Base-by-base conservation (phyloP, 352 stramenopile species). In the Pythium myriotylum region DNA sequence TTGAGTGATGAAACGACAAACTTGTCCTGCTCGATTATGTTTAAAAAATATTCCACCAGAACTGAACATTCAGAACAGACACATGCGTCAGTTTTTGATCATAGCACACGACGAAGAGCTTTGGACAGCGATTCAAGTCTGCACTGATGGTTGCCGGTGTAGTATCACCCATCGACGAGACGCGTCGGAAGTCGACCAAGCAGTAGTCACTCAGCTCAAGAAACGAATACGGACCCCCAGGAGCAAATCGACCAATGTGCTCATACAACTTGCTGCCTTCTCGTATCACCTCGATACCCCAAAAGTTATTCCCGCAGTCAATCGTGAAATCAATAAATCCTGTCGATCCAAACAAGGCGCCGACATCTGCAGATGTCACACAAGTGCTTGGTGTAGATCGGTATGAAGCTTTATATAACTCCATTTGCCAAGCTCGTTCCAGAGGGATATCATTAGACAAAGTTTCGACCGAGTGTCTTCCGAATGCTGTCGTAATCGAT, bases 371-470 rank as follows among this genome's bases (percentile, higher is more conserved):
- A 12, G 65, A 72, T n/a, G 65, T 68, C 52, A 62, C 29, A 27
- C 53, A 63, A 37, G 41, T 59, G 7, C 45, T 45, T 32, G 58
- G 59, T 48, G 59, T 68, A 13, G 40, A 68, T 9, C 51, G 59
- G 54, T 68, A 63, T 17, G 48, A 17, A 22, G 59, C 32, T 26
- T 72, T 72, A 41, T 64, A 72, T 41, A 72, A 65, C 52, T 67
- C 65, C 52, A 68, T 55, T 59, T 72, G 58, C 51, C 58, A 72
- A 13, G 50, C 57, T 62, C 26, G 55, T 27, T 72, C 64, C 20
- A 64, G 32, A 5, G 61, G 53, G n/a, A 61, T 54, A 19, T 43
- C 51, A 47, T 10, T 62, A 14, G 16, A 41, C 22, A 37, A 27
- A 20, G 5, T 35, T 47, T 62, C 39, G 33, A 17, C 16, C 27